A percentile compares a stretch with the other conserved stretches of the same genome.
phyloP scores from a whole-genome alignment of 371 early-diverging fungal species.

The Vairimorpha apis region DNA sequence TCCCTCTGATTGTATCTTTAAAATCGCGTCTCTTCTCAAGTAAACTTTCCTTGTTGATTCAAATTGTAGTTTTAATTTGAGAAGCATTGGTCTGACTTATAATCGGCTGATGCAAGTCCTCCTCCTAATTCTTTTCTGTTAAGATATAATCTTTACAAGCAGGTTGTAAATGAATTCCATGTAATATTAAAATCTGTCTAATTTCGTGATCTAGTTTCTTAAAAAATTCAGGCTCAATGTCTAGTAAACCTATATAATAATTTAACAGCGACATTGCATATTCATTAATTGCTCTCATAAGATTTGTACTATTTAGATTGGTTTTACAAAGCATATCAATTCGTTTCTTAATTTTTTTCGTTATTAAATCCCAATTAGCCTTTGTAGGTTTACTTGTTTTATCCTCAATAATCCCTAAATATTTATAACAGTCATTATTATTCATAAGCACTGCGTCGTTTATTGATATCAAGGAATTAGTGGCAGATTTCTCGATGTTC shows the following conservation, averaged over 20 bases:
- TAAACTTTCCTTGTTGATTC: background rate
- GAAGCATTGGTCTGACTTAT: too few relatives aligned
- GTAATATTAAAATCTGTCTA: background rate
- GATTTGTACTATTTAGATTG: background rate
- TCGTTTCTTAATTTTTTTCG: background rate
- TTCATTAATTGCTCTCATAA: background rate
- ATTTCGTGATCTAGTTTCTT: background rate
- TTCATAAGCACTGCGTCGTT: background rate
- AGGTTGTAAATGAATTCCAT: background rate
- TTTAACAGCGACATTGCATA: background rate
- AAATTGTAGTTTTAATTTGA: too few relatives aligned
- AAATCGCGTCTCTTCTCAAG: background rate
- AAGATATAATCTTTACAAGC: too few relatives aligned
- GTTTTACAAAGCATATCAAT: background rate
- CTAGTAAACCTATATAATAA: slow-evolving; percentile 4
- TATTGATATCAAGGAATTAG: background rate
- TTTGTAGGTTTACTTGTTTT: background rate
- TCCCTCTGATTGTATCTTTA: background rate
- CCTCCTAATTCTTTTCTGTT: too few relatives aligned
- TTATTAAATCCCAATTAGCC: background rate
- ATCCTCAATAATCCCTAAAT: slow-evolving; percentile 1
- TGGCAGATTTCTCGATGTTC: background rate
- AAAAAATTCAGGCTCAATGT: background rate
- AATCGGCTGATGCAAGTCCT: too few relatives aligned
- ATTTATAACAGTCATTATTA: background rate